Conservation (phyloP, 2,329 filamentous ascomycete species). For the Claviceps maximensis region DNA sequence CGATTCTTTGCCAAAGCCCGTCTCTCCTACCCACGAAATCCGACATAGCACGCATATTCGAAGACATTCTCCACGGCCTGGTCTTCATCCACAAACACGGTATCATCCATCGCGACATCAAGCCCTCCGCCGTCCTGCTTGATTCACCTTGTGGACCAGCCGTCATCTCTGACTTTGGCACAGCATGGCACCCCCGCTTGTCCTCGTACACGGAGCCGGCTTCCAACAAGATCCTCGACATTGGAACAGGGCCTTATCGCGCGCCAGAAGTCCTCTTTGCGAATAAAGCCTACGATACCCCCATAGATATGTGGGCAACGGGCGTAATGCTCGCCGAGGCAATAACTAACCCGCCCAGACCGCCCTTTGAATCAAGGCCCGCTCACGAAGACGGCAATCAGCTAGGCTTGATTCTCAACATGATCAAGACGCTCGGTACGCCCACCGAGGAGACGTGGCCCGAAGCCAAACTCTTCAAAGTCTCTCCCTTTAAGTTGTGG, state of each 20-base stretch:
- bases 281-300: slow-evolving; percentile 53
- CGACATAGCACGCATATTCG: slow-evolving; percentile 35
- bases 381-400: slow-evolving; percentile 75
- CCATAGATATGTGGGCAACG: slow-evolving; percentile 79
- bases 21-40: slow-evolving; percentile 14
- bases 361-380: slow-evolving; percentile 69
- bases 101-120: slow-evolving; percentile 88
- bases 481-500: slow-evolving; percentile 86
- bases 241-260: slow-evolving; percentile 85
- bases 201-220: slow-evolving; percentile 51
- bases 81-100: slow-evolving; percentile 55
- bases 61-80: slow-evolving; percentile 58
- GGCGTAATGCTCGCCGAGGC: slow-evolving; percentile 76
- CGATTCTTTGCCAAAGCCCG: slow-evolving; percentile 5
- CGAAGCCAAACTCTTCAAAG: slow-evolving; percentile 52
- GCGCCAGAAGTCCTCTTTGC: slow-evolving; percentile 87
- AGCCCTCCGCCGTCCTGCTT: slow-evolving; percentile 79
- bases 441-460: slow-evolving; percentile 75
- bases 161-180: slow-evolving; percentile 82
- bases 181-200: slow-evolving; percentile 61
- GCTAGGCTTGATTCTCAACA: slow-evolving; percentile 76
- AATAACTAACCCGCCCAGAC: slow-evolving; percentile 37
- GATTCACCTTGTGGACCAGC: slow-evolving; percentile 54
- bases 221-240: slow-evolving; percentile 69
- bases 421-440: slow-evolving; percentile 84